Evolutionary conservation across 2,329 filamentous ascomycete genomes (phyloP).

Genomic region (Furcasterigmium sp.): DNA sequence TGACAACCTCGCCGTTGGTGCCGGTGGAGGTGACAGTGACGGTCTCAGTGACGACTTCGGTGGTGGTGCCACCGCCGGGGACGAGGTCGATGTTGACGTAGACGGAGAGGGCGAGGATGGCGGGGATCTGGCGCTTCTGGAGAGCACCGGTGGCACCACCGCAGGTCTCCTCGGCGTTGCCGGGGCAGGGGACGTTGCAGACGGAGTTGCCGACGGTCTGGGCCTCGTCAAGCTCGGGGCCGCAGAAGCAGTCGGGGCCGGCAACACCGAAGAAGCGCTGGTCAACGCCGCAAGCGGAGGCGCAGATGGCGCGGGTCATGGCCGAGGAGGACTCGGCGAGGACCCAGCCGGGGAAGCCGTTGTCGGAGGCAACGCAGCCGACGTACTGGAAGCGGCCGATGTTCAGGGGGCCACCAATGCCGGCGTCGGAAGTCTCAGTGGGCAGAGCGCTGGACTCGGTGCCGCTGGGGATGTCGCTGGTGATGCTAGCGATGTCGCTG

Average conservation of each 20-base stretch:
- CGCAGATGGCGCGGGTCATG: conserved; percentile 19
- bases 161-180: conserved; percentile 32
- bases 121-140: conserved; percentile 2
- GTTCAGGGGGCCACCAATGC: conserved; percentile 2
- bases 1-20: neutral
- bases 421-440: neutral
- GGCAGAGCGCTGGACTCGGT: neutral
- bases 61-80: neutral
- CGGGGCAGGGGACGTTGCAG: conserved; percentile 36
- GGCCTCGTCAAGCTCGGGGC: conserved; percentile 26
- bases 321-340: conserved; percentile 6
- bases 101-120: conserved; percentile 1
- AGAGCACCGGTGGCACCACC: conserved; percentile 26
- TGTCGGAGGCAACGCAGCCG: conserved; percentile 21
- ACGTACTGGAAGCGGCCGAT: conserved; percentile 15
- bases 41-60: too few species aligned
- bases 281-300: conserved; percentile 14
- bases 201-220: conserved; percentile 24
- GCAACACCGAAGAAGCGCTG: conserved; percentile 6
- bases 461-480: neutral
- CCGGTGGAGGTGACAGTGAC: conserved; percentile 2
- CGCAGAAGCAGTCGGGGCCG: conserved; percentile 36
- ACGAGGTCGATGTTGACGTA: neutral
- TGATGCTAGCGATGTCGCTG: neutral
- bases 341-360: conserved; percentile 20